A percentile compares a stretch with the other conserved stretches of the same genome.
These are phyloP conservation scores for Boletus insuetus DNA, from an alignment of 768 basidiomycete genomes.

Conservation along the genomic window DNA sequence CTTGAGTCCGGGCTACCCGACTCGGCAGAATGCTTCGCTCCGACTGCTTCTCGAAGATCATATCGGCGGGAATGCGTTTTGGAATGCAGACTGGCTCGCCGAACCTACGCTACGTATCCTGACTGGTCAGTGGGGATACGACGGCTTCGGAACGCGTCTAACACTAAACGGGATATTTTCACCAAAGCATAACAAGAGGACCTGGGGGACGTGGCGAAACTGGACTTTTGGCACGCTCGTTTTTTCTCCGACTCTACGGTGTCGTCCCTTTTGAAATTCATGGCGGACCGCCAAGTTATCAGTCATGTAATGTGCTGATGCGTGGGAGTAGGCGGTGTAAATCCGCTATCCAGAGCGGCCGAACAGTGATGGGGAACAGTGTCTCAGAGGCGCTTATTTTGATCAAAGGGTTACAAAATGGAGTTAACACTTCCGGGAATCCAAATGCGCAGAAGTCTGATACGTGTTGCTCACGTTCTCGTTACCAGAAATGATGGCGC, in stretches of 20 bases:
- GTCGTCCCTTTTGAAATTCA: constrained; percentile 4
- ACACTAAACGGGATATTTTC: constrained; percentile 72
- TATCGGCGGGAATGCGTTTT: constrained; percentile 67
- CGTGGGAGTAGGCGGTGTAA: background rate
- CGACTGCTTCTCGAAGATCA: constrained; percentile 80
- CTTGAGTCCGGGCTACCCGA: constrained; percentile 62
- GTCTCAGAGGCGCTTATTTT: constrained; percentile 49
- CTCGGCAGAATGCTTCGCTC: constrained; percentile 77
- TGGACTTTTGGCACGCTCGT: constrained; percentile 74
- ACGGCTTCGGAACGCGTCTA: constrained; percentile 64
- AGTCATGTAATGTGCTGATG: background rate
- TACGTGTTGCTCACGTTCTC: constrained; percentile 71
- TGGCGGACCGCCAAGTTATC: background rate
- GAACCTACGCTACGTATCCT: constrained; percentile 22
- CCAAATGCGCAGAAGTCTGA: constrained; percentile 61
- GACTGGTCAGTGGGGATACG: constrained; percentile 64
- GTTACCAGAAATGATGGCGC: constrained; percentile 56
- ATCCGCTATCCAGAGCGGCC: too few species aligned
- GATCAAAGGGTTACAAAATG: constrained; percentile 45
- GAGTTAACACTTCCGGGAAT: constrained; percentile 81
- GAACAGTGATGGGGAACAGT: too few species aligned
- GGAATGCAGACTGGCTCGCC: constrained; percentile 43
- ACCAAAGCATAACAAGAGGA: constrained; percentile 66
- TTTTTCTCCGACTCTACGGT: background rate
- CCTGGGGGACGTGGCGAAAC: constrained; percentile 63